Conservation (phyloP, 1,139 yeast species). For the Insectozyma bohioensis region DNA sequence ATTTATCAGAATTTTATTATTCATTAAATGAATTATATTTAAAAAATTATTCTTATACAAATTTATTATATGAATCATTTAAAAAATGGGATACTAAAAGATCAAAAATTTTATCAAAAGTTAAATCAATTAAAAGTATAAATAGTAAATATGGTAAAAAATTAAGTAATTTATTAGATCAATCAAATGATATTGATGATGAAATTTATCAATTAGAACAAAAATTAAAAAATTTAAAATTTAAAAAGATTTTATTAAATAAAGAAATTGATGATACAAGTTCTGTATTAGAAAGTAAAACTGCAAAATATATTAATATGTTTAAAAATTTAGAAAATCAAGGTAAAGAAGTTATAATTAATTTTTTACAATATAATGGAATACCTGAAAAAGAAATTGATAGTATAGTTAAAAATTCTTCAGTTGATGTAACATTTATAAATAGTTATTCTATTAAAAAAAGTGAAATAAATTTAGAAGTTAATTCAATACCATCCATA, state of each 20-base stretch:
- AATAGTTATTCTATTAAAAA: conserved; percentile 14
- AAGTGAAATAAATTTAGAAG: conserved; percentile 5
- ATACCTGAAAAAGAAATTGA: conserved; percentile 21
- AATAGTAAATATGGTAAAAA: conserved; percentile 47
- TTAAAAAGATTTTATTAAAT: conserved; percentile 36
- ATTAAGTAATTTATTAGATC: conserved; percentile 35
- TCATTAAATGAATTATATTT: conserved; percentile 51
- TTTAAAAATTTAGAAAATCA: conserved; percentile 39
- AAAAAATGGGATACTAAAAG: conserved; percentile 47
- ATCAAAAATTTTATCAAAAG: conserved; percentile 29
- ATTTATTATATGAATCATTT: conserved; percentile 33
- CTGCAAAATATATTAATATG: conserved; percentile 44
- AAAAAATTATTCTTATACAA: conserved; percentile 34
- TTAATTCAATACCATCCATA: too few relatives aligned
- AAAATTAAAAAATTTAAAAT: conserved; percentile 33
- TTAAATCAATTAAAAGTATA: conserved; percentile 42
- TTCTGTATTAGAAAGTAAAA: conserved; percentile 53
- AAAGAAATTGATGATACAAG: conserved; percentile 51
- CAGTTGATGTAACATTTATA: conserved; percentile 34
- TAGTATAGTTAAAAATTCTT: conserved; percentile 20
- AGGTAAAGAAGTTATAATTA: conserved; percentile 36
- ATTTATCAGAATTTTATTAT: conserved; percentile 43
- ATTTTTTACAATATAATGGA: conserved; percentile 24
- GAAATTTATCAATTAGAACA: conserved; percentile 46
- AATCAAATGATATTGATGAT: conserved; percentile 32